A percentile compares a stretch with the other conserved stretches of the same genome.
These are phyloP conservation scores for Isatis lusitanica DNA, from an alignment of 441 rosid species.

Conservation along the genomic window DNA sequence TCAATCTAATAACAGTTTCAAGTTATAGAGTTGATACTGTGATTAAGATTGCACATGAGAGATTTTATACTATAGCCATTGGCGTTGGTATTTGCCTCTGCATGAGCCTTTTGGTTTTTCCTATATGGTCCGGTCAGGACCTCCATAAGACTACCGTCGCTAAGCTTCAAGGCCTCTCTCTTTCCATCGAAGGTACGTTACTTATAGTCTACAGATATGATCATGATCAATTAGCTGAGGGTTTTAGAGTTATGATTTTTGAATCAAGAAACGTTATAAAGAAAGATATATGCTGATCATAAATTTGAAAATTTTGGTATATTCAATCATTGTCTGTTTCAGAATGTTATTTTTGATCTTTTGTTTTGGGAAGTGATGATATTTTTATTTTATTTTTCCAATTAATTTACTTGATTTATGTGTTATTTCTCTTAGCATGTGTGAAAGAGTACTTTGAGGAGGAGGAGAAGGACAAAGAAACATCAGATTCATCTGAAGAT, in stretches of 20 bases:
- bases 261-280: background rate
- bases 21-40: constrained; percentile 68
- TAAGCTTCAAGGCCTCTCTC: constrained; percentile 74
- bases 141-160: constrained; percentile 64
- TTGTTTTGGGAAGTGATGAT: background rate
- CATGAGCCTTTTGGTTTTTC: constrained; percentile 66
- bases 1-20: constrained; percentile 73
- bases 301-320: background rate
- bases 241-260: too few species aligned
- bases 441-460: constrained; percentile 28
- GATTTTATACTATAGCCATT: constrained; percentile 66
- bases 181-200: constrained; percentile 60
- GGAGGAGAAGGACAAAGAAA: constrained; percentile 32
- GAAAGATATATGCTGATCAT: background rate
- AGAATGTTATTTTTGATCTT: background rate
- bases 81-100: constrained; percentile 74
- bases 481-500: constrained; percentile 44
- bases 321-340: background rate
- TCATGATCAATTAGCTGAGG: too few species aligned
- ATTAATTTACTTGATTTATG: background rate
- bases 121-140: constrained; percentile 84
- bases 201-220: background rate
- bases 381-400: background rate
- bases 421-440: constrained; percentile 12
- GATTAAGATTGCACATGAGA: constrained; percentile 61